Percentiles rank a stretch among this genome's conserved stretches.
These are phyloP conservation scores for Paramyrothecium roridum DNA, from an alignment of 2,329 filamentous ascomycete species.

Conservation along the genomic window DNA sequence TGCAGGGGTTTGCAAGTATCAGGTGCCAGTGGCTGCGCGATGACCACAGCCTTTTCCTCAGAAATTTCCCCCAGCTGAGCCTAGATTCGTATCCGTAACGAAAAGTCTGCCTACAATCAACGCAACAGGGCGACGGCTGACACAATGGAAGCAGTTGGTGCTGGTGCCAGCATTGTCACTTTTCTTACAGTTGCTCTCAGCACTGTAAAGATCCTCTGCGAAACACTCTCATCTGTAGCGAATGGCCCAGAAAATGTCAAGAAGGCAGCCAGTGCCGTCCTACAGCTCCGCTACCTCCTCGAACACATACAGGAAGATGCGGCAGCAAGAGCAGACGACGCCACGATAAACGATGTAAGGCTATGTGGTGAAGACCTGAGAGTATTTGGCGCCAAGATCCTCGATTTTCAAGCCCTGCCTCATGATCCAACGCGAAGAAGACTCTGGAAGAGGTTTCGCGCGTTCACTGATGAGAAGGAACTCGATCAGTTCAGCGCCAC, in stretches of 20 bases:
- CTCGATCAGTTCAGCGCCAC: neutral
- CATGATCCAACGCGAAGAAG: neutral
- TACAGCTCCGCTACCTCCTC: slow-evolving; percentile 5
- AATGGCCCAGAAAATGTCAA: slow-evolving; percentile 9
- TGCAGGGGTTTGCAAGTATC: no score
- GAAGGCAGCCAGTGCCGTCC: neutral
- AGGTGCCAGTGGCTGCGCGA: no score
- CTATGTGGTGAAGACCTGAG: slow-evolving; percentile 4
- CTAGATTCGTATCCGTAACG: no score
- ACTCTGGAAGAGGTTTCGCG: slow-evolving; percentile 7
- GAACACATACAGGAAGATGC: slow-evolving; percentile 2
- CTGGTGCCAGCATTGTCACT: slow-evolving; percentile 10
- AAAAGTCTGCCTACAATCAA: no score
- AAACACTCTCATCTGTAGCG: slow-evolving; percentile 5
- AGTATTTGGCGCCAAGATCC: neutral
- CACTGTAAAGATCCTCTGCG: slow-evolving; percentile 5
- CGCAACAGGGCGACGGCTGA: no score
- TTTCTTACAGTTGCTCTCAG: slow-evolving; percentile 8
- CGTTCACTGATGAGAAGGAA: slow-evolving; percentile 3
- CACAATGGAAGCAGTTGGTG: slow-evolving; percentile 11
- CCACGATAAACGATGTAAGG: neutral
- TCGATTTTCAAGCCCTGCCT: neutral
- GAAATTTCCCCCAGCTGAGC: no score
- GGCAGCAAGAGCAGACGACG: neutral
- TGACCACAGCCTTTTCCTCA: no score